phyloP scores from a whole-genome alignment of 1,139 yeast species.

The Pichia inconspicua region DNA sequence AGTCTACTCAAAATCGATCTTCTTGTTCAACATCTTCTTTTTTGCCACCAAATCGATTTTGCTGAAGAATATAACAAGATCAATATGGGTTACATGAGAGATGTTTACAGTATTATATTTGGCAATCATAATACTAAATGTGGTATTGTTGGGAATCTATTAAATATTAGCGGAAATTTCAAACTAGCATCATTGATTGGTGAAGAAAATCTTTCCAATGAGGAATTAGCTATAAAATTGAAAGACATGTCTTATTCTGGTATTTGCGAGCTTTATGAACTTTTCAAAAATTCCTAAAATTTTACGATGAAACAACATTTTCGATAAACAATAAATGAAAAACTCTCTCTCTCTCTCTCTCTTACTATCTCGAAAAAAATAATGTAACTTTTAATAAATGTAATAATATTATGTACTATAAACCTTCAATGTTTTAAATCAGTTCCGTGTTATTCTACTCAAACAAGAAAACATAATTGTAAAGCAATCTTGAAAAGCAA shows the following conservation, averaged over 20 bases:
- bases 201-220: background rate
- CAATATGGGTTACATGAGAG: background rate
- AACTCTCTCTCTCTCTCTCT: background rate
- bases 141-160: background rate
- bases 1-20: slow-evolving; percentile 42
- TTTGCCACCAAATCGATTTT: slow-evolving; percentile 24
- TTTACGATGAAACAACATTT: background rate
- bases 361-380: no score
- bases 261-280: background rate
- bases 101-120: background rate
- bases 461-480: no score
- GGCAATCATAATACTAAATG: background rate
- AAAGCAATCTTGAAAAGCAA: no score
- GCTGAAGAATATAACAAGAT: background rate
- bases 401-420: background rate
- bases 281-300: background rate
- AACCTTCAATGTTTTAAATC: no score
- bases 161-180: background rate
- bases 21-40: slow-evolving; percentile 42
- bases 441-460: no score
- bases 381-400: background rate
- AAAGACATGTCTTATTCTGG: background rate
- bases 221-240: background rate
- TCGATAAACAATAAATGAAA: background rate
- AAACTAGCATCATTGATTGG: background rate